Base-by-base conservation (phyloP, 208 protist genomes). In the Willaertia magna region DNA sequence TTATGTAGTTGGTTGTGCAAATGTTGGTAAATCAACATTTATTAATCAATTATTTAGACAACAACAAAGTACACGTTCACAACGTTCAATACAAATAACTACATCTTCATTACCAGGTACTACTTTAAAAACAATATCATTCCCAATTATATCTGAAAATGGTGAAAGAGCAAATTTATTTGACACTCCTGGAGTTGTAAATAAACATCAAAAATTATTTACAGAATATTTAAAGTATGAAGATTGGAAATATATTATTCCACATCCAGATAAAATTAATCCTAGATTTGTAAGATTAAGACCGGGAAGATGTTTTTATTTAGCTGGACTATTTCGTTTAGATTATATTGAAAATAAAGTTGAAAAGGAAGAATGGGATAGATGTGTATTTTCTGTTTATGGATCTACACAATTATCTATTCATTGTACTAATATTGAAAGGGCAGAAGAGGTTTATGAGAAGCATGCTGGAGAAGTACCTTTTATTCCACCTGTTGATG, bases 1-100 rank as follows among this genome's bases (percentile, higher is more conserved):
- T 16, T 83, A 83, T 42, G 12, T 83, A 3, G 46, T 83, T 43
- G 78, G 78, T 26, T 55, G 78, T 42, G 43, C 78, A 26, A 83
- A 83, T 55, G 78, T 83, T 43, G 78, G 78, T 42, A 83, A 83
- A 55, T 55, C 46, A 55, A 83, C 78, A 22, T 55, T 83, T 18
- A 83, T 83, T 42, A 83, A 83, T 55, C 78, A 42, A 43, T 26
- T 83, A 22, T 30, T 83, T 9, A 46, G 34, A 51, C 43, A 81
- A 51, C 67, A 44, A 11, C 12, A 44, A 0, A n/a, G 44, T 34
- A 76, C 7, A 7, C 4, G 67, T 44, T 52, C 48, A 7, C 40
- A 76, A 34, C 20, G 3, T 26, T 26, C 40, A 12, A 76, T 76
- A 44, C 7, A 12, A 76, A 76, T 83, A 0, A 83, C 78, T 0